These are phyloP conservation scores for Xylaria sp. DNA, from an alignment of 495 filamentous ascomycete genomes.

Conservation along the genomic window DNA sequence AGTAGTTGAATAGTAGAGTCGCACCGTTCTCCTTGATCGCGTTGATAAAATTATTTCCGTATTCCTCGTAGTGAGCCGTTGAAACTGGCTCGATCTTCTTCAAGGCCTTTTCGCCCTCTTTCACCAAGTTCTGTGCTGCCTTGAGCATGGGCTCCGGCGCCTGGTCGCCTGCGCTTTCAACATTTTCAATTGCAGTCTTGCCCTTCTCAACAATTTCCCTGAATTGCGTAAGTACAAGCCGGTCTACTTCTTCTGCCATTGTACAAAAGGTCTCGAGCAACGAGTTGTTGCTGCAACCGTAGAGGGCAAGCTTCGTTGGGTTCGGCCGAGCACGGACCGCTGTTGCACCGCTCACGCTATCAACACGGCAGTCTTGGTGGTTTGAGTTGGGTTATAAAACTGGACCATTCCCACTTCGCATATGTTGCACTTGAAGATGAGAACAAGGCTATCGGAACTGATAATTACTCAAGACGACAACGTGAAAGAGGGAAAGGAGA, in stretches of 20 bases:
- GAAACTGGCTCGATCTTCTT: conserved; percentile 53
- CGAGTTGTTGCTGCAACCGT: conserved; percentile 4
- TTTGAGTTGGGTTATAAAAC: background rate
- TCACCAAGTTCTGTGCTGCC: conserved; percentile 47
- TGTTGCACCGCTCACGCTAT: conserved; percentile 9
- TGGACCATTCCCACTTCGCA: conserved; percentile 11
- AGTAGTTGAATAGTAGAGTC: conserved; percentile 1
- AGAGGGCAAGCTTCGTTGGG: conserved; percentile 2
- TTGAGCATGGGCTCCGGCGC: conserved; percentile 47
- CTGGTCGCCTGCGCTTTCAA: conserved; percentile 38
- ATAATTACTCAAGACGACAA: background rate
- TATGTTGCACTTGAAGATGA: background rate
- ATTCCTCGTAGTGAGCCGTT: conserved; percentile 49
- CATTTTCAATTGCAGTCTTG: conserved; percentile 46
- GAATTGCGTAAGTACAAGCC: conserved; percentile 49
- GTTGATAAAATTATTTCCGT: conserved; percentile 46
- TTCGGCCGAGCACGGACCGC: background rate
- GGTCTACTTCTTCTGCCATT: conserved; percentile 48
- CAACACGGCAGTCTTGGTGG: background rate
- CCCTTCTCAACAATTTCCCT: conserved; percentile 51
- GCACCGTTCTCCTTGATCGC: conserved; percentile 53
- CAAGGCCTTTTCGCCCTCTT: conserved; percentile 49
- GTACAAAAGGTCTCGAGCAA: background rate
- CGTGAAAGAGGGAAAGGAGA: conserved; percentile 5
- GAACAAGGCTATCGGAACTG: background rate